phyloP scores from a whole-genome alignment of 2,329 filamentous ascomycete genomes.

The Fusarium sp. region DNA sequence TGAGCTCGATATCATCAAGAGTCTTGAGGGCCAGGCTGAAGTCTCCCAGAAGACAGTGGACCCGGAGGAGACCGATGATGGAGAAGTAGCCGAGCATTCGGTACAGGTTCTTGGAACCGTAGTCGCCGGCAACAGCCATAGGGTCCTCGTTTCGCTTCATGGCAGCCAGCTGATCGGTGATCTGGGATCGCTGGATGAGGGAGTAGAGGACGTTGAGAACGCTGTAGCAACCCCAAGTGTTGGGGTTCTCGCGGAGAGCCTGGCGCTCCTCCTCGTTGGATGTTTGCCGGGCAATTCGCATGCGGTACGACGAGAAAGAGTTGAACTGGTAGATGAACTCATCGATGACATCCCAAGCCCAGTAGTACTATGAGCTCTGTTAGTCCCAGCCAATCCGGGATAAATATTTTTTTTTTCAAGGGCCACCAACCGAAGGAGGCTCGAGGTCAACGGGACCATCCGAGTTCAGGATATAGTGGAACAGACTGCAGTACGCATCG shows the following conservation, averaged over 20 bases:
- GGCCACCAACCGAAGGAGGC: constrained; percentile 85
- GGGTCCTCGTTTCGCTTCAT: constrained; percentile 96
- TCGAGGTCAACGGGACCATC: constrained; percentile 98
- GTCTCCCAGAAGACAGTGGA: constrained; percentile 96
- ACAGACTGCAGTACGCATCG: constrained; percentile 98
- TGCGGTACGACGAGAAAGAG: constrained; percentile 97
- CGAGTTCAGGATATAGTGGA: constrained; percentile 99
- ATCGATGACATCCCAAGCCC: constrained; percentile 99
- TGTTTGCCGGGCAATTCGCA: constrained; percentile 85
- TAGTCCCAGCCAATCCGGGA: constrained; percentile 33
- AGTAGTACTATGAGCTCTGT: constrained; percentile 80
- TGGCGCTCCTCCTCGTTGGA: constrained; percentile 93
- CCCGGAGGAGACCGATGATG: constrained; percentile 95
- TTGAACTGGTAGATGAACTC: constrained; percentile 99
- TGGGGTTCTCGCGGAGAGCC: constrained; percentile 94
- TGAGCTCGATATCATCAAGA: constrained; percentile 98
- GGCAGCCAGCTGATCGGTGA: constrained; percentile 95
- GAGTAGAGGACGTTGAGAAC: constrained; percentile 99
- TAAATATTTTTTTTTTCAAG: constrained; percentile 8
- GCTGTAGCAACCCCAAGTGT: constrained; percentile 99
- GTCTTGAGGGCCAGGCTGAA: constrained; percentile 99
- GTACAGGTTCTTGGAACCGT: constrained; percentile 93
- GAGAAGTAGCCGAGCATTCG: constrained; percentile 99
- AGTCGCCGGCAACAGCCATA: constrained; percentile 89
- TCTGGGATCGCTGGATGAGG: constrained; percentile 97